Percentiles rank a stretch among this genome's conserved stretches.
These are phyloP conservation scores for Rhodofomes roseus DNA, from an alignment of 1,284 basidiomycete species.

Conservation along the genomic window DNA sequence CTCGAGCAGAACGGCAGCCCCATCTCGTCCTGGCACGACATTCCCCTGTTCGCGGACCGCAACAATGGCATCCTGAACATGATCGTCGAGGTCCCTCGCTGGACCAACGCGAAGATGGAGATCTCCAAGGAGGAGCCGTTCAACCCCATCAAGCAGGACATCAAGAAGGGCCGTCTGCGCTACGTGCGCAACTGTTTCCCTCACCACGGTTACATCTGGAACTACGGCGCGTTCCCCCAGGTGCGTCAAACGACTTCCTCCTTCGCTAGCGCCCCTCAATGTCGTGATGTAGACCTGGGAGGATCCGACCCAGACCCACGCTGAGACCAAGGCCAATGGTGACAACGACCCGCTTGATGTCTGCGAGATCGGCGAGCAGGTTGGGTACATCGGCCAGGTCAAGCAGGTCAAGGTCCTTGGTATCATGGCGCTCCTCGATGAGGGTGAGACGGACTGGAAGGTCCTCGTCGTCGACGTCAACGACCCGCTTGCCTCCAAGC, in stretches of 20 bases:
- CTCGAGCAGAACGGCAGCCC: conserved; percentile 87
- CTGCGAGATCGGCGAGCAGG: conserved; percentile 99
- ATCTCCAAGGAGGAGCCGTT: conserved; percentile 96
- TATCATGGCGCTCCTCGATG: conserved; percentile 98
- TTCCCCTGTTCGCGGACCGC: conserved; percentile 94
- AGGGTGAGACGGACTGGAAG: conserved; percentile 99
- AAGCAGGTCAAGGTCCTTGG: conserved; percentile 99
- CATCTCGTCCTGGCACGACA: conserved; percentile 93
- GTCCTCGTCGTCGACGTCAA: conserved; percentile 96
- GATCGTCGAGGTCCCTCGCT: conserved; percentile 98
- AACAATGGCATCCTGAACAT: conserved; percentile 95
- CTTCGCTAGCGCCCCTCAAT: background rate
- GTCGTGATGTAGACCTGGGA: conserved; percentile 87
- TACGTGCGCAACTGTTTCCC: conserved; percentile 99
- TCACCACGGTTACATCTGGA: conserved; percentile 99
- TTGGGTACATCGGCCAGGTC: conserved; percentile 96
- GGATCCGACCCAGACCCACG: conserved; percentile 84
- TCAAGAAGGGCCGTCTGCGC: conserved; percentile 94
- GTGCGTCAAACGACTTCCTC: conserved; percentile 35
- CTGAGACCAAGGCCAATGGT: conserved; percentile 98
- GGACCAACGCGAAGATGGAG: conserved; percentile 99
- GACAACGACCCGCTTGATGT: conserved; percentile 99
- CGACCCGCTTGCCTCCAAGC: conserved; percentile 93
- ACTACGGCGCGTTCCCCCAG: conserved; percentile 97
- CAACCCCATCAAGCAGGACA: conserved; percentile 99